These are phyloP conservation scores for Rhododendron mucronatum DNA, from an alignment of 148 eudicot species.

Conservation along the genomic window DNA sequence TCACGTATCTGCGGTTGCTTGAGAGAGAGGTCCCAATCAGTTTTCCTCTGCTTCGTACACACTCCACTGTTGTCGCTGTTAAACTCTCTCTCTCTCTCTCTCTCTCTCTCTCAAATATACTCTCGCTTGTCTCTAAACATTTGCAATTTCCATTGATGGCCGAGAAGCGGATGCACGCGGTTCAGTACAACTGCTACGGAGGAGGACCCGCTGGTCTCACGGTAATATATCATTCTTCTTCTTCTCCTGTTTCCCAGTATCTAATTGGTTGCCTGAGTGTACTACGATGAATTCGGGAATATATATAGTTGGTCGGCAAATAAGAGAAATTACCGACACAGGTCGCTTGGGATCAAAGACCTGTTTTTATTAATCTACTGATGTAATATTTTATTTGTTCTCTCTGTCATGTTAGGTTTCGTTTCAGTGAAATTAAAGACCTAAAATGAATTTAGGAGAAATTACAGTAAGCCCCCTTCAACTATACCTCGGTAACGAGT, in stretches of 20 bases:
- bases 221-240: neutral
- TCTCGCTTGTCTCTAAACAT: neutral
- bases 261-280: neutral
- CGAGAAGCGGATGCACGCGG: neutral
- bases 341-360: too few relatives aligned
- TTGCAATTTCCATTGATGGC: neutral
- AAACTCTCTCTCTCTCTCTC: neutral
- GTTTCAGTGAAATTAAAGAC: too few relatives aligned
- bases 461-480: too few relatives aligned
- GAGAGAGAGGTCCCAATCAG: neutral
- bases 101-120: neutral
- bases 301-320: too few relatives aligned
- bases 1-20: neutral
- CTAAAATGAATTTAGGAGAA: too few relatives aligned
- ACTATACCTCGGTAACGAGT: too few relatives aligned
- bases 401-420: too few relatives aligned
- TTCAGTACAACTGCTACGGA: neutral
- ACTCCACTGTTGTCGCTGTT: neutral
- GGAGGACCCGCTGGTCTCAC: neutral
- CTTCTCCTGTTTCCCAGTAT: neutral
- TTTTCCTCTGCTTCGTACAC: neutral
- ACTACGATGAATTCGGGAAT: neutral
- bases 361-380: too few relatives aligned
- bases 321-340: too few relatives aligned
- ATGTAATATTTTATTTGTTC: too few relatives aligned